Conservation (phyloP, 305 asterid genomes). For the Solanum aculeatissimum region DNA sequence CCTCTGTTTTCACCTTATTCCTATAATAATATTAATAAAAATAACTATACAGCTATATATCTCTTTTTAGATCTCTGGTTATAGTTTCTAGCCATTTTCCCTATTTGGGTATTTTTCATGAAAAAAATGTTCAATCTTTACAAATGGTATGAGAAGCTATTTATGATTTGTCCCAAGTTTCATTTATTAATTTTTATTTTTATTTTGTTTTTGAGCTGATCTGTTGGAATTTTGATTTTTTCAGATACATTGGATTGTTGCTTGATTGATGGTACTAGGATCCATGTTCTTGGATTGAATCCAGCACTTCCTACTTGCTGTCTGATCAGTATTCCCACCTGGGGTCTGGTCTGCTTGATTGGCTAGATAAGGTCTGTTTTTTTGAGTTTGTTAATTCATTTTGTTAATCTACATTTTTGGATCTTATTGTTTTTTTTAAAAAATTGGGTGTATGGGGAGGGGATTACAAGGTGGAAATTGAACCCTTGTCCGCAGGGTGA, state of each 20-base stretch:
- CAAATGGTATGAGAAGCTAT: background rate
- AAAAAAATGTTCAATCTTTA: conserved; percentile 18
- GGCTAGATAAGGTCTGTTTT: conserved; percentile 32
- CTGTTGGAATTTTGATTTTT: conserved; percentile 19
- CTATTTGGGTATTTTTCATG: background rate
- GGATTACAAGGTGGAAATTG: background rate
- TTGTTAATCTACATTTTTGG: conserved; percentile 7
- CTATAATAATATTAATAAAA: background rate
- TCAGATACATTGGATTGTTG: conserved; percentile 22
- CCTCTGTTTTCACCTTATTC: conserved; percentile 25
- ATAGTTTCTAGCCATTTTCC: conserved; percentile 7
- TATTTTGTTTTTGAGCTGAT: conserved; percentile 9
- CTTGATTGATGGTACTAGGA: conserved; percentile 36
- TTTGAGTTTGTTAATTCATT: background rate
- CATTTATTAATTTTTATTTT: background rate
- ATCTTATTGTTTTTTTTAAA: conserved; percentile 14
- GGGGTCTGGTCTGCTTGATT: conserved; percentile 30
- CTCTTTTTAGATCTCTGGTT: conserved; percentile 35
- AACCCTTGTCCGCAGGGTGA: background rate
- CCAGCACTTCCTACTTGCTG: conserved; percentile 25
- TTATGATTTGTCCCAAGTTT: background rate
- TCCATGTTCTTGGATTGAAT: conserved; percentile 28
- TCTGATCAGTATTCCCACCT: conserved; percentile 23
- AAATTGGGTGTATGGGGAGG: background rate
- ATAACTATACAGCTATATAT: background rate